Evolutionary conservation across 2,329 filamentous ascomycete species (phyloP).

Genomic region (Coniella lustricola): DNA sequence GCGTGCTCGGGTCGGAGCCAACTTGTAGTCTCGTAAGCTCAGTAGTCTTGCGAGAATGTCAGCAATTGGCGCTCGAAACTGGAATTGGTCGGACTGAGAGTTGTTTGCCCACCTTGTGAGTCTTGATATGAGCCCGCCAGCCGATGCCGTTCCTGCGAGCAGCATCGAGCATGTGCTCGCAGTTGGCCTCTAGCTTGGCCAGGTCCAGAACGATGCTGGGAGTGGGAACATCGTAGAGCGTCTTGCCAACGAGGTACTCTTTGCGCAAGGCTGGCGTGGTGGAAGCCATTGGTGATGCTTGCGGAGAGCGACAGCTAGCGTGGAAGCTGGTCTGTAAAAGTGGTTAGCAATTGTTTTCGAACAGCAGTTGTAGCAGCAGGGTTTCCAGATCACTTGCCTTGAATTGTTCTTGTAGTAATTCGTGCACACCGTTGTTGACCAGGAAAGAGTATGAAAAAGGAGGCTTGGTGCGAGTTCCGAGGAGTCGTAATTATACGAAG

Average conservation of each 20-base stretch:
- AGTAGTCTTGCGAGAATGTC: conserved; percentile 42
- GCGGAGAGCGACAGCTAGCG: background rate
- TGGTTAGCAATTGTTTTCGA: background rate
- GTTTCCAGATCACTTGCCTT: too few relatives aligned
- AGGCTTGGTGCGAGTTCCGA: too few relatives aligned
- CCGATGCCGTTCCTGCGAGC: conserved; percentile 50
- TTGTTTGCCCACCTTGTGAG: conserved; percentile 66
- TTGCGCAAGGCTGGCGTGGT: conserved; percentile 26
- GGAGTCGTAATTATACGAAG: too few relatives aligned
- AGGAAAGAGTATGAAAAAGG: too few relatives aligned
- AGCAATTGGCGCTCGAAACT: too few relatives aligned
- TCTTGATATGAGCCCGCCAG: conserved; percentile 76
- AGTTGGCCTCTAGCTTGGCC: conserved; percentile 60
- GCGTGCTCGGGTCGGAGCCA: conserved; percentile 40
- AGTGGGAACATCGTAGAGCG: conserved; percentile 52
- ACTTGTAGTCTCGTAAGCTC: conserved; percentile 64
- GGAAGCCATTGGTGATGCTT: conserved; percentile 1
- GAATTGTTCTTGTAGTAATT: too few relatives aligned
- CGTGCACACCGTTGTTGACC: too few relatives aligned
- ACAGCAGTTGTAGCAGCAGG: too few relatives aligned
- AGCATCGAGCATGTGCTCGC: conserved; percentile 62
- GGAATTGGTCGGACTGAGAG: too few relatives aligned
- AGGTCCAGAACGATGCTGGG: conserved; percentile 64
- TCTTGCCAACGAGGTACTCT: conserved; percentile 49
- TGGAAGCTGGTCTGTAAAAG: background rate